These are phyloP conservation scores for Cordia subcordata DNA, from an alignment of 257 asterid genomes.

Conservation along the genomic window DNA sequence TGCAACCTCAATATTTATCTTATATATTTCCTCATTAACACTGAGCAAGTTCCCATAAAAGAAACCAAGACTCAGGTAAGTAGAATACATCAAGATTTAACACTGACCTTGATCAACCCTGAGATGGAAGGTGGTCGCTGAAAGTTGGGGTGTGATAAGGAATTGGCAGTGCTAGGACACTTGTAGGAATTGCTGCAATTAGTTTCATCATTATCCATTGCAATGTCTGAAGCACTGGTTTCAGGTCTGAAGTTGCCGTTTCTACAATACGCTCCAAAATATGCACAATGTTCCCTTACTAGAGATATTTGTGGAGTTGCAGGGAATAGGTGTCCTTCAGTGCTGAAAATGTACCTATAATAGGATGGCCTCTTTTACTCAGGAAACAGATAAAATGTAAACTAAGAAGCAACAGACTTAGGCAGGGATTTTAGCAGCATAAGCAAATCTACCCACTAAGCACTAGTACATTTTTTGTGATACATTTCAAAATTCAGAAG, in stretches of 20 bases:
- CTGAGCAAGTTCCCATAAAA: background rate
- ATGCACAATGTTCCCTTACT: conserved; percentile 69
- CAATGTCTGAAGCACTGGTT: conserved; percentile 30
- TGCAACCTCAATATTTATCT: no score
- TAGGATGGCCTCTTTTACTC: conserved; percentile 7
- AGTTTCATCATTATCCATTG: conserved; percentile 29
- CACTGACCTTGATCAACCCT: conserved; percentile 73
- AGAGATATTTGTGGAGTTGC: conserved; percentile 84
- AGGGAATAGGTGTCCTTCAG: conserved; percentile 97
- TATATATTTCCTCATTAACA: no score
- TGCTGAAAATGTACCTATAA: conserved; percentile 87
- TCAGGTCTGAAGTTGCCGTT: conserved; percentile 39
- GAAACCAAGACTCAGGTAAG: background rate
- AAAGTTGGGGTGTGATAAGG: conserved; percentile 30
- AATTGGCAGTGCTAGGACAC: conserved; percentile 23
- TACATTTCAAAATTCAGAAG: no score
- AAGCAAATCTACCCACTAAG: no score
- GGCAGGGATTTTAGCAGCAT: no score
- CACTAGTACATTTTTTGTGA: no score
- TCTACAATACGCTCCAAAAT: conserved; percentile 86
- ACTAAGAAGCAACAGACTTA: no score
- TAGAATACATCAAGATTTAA: background rate
- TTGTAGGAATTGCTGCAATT: conserved; percentile 43
- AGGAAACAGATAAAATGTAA: background rate
- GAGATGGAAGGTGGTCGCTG: conserved; percentile 33